phyloP scores from a whole-genome alignment of 2,329 filamentous ascomycete species.

The Aspergillus japonicus region DNA sequence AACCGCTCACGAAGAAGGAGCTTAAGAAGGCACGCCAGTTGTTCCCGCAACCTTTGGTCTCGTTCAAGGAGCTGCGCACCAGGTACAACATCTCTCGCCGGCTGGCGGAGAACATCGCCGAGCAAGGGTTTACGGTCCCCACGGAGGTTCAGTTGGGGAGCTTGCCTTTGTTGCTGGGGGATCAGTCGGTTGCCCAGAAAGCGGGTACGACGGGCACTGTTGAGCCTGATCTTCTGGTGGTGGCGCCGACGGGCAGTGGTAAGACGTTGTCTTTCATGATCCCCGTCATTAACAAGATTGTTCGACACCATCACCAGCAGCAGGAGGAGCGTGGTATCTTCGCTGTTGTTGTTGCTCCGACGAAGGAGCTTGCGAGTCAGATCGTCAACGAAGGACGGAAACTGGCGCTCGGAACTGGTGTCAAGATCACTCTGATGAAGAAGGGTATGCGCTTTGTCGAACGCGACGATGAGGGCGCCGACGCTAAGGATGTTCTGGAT shows the following conservation, averaged over 20 bases:
- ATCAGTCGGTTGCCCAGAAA: slow-evolving; percentile 44
- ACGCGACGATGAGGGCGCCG: slow-evolving; percentile 41
- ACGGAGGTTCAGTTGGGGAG: slow-evolving; percentile 92
- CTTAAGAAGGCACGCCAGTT: slow-evolving; percentile 57
- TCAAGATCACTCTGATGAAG: slow-evolving; percentile 77
- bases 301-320: slow-evolving; percentile 53
- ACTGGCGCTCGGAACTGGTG: slow-evolving; percentile 70
- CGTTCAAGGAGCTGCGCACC: slow-evolving; percentile 70
- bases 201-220: slow-evolving; percentile 28
- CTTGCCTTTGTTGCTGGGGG: slow-evolving; percentile 70
- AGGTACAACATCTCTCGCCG: slow-evolving; percentile 71
- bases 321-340: slow-evolving; percentile 60
- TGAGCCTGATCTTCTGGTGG: slow-evolving; percentile 73
- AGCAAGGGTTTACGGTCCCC: slow-evolving; percentile 82
- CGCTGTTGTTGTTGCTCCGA: slow-evolving; percentile 73
- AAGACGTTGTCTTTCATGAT: slow-evolving; percentile 95
- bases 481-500: slow-evolving; percentile 40
- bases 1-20: slow-evolving; percentile 46
- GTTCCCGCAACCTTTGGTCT: slow-evolving; percentile 74
- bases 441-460: slow-evolving; percentile 74
- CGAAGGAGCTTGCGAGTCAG: slow-evolving; percentile 76
- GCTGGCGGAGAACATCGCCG: slow-evolving; percentile 73
- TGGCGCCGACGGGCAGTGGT: slow-evolving; percentile 93
- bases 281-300: slow-evolving; percentile 75
- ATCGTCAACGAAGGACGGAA: slow-evolving; percentile 83